phyloP scores from a whole-genome alignment of 495 filamentous ascomycete species.

The Articulospora tetracladia region DNA sequence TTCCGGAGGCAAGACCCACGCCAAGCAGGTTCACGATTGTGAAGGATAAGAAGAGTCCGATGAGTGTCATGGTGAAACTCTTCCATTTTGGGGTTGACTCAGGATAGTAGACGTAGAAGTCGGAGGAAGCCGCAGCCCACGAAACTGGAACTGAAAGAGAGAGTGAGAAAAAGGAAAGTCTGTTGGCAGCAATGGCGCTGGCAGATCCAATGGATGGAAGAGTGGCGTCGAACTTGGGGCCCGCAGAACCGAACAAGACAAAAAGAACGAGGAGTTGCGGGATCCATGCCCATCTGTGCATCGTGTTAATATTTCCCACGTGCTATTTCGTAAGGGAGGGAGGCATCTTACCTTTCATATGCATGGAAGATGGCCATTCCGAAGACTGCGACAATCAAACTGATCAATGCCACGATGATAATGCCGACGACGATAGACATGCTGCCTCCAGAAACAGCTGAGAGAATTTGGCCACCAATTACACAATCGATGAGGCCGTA shows the following conservation, averaged over 20 bases:
- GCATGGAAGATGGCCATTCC: slow-evolving; percentile 66
- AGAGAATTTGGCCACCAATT: slow-evolving; percentile 73
- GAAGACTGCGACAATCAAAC: slow-evolving; percentile 64
- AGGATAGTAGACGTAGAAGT: slow-evolving; percentile 60
- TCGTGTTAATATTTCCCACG: background rate
- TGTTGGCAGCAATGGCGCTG: slow-evolving; percentile 36
- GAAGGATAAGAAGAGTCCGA: slow-evolving; percentile 48
- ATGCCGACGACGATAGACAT: slow-evolving; percentile 69
- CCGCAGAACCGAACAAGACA: slow-evolving; percentile 65
- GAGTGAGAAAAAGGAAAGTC: slow-evolving; percentile 16
- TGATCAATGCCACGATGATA: slow-evolving; percentile 61
- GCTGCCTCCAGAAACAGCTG: slow-evolving; percentile 58
- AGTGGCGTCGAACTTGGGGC: slow-evolving; percentile 56
- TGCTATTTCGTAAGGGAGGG: background rate
- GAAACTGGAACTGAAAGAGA: slow-evolving; percentile 19
- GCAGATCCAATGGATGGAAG: slow-evolving; percentile 45
- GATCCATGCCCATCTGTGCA: slow-evolving; percentile 56
- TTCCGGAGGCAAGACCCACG: slow-evolving; percentile 60
- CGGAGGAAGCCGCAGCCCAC: slow-evolving; percentile 53
- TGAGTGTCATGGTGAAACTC: slow-evolving; percentile 40
- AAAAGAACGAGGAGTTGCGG: slow-evolving; percentile 62
- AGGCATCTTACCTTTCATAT: slow-evolving; percentile 55
- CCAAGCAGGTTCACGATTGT: slow-evolving; percentile 60
- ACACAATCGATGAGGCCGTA: slow-evolving; percentile 68
- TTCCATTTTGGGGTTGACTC: slow-evolving; percentile 44